Evolutionary conservation across 352 stramenopile species (phyloP), one percentile per base, ranked within the genome.

Genomic region (Pythium aquatile): DNA sequence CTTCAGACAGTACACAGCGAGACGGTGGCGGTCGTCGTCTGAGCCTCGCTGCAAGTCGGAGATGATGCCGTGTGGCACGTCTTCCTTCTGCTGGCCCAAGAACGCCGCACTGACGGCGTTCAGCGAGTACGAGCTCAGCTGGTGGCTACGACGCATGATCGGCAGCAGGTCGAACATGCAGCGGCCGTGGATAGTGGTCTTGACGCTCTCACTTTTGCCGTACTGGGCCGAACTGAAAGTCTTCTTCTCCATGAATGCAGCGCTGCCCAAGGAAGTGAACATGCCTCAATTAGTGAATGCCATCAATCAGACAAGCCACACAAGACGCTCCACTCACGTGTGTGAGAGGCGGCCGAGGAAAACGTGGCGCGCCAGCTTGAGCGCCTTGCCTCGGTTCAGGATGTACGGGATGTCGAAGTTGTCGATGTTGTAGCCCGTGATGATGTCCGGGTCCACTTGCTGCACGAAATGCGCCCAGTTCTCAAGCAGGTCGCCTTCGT

Each of bases 361-460:
- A 40, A 79, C 81, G 63, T 90, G 87, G 51, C 75, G 69, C 30
- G 90, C 74, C 29, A 97, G 79, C 26, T 87, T 89, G 1, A 99
- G 79, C 11, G 91, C 81, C 58, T 98, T 98, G n/a, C 97, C 98
- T 13, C 98, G 89, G 76, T 99, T 98, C 30, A 99, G 77, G 17
- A 99, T 70, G 77, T 99, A 99, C 16, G 97, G 97, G 40, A 99
- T 94, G 73, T 99, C 98, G 73, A 99, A 99, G 77, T 99, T 99
- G 73, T 99, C 85, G 55, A 99, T 98, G 73, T 99, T 99, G 83
- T 99, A 99, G 20, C 98, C 98, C 29, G 98, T 99, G 63, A 99
- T 92, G 58, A 99, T 98, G 72, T 99, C 98, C 20, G 97, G 96
- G 70, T 99, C 98, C 65, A 88, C 90, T 58, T 91, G 79, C 58